Evolutionary conservation across 805 yeast genomes (phyloP).

Genomic region (Phaffomyces thermotolerans): DNA sequence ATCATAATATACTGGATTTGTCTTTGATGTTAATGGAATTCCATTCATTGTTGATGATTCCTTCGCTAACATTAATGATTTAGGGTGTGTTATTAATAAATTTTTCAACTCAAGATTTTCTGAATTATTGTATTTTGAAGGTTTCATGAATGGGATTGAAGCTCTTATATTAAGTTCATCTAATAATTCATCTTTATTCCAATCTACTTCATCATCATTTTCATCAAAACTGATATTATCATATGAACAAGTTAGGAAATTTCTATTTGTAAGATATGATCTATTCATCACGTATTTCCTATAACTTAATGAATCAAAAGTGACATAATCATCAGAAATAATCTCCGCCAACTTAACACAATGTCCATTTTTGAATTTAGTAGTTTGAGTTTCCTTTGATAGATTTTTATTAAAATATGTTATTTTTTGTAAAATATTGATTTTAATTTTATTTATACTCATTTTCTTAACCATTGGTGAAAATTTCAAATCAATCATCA

Average conservation of each 20-base stretch:
- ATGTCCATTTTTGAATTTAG: constrained; percentile 34
- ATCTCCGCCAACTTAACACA: constrained; percentile 55
- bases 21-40: constrained; percentile 8
- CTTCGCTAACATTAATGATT: constrained; percentile 4
- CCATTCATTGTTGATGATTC: constrained; percentile 9
- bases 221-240: constrained; percentile 23
- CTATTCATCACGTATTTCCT: constrained; percentile 49
- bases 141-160: constrained; percentile 17
- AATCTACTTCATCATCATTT: constrained; percentile 23
- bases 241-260: constrained; percentile 51
- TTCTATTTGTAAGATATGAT: constrained; percentile 48
- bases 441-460: constrained; percentile 52
- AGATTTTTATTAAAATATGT: constrained; percentile 51
- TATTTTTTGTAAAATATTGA: constrained; percentile 60
- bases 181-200: constrained; percentile 17
- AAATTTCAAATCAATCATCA: constrained; percentile 54
- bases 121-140: constrained; percentile 8
- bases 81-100: constrained; percentile 1
- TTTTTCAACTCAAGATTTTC: constrained; percentile 3
- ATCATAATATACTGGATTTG: constrained; percentile 11
- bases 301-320: constrained; percentile 34
- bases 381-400: constrained; percentile 42
- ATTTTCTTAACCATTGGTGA: constrained; percentile 60
- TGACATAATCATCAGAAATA: constrained; percentile 37
- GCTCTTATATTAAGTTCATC: constrained; percentile 16